Conservation (phyloP, 768 basidiomycete genomes). For the Collybiopsis luxurians region DNA sequence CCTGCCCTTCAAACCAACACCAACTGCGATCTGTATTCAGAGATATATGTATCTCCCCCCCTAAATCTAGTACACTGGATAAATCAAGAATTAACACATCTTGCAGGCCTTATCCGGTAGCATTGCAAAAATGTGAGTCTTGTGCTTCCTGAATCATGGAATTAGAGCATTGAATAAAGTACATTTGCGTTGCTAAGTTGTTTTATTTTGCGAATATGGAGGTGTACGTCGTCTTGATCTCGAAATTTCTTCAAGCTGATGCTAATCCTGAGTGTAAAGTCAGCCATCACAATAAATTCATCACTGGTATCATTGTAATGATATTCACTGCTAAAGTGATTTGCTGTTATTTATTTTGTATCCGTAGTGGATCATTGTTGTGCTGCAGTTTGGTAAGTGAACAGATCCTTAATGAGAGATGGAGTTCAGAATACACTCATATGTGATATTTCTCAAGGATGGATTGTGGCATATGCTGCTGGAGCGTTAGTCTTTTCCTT, state of each 20-base stretch:
- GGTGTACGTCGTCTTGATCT: not conserved
- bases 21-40: too few species aligned
- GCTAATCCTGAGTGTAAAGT: not conserved
- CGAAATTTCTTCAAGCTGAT: not conserved
- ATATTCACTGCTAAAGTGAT: not conserved
- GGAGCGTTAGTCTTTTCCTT: not conserved
- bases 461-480: not conserved
- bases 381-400: not conserved
- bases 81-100: too few species aligned
- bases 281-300: not conserved
- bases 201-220: not conserved
- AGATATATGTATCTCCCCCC: too few species aligned
- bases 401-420: too few species aligned
- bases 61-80: too few species aligned
- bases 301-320: not conserved
- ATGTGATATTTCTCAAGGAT: too few species aligned
- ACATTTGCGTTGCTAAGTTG: not conserved
- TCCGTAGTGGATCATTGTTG: not conserved
- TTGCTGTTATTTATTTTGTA: not conserved
- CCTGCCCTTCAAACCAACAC: too few species aligned
- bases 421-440: too few species aligned
- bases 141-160: not conserved
- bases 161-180: too few species aligned
- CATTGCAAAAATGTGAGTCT: not conserved
- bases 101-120: not conserved